A percentile compares a stretch with the other conserved stretches of the same genome.
Conservation (phyloP, 2,329 filamentous ascomycete genomes). For the Diaporthe eres region DNA sequence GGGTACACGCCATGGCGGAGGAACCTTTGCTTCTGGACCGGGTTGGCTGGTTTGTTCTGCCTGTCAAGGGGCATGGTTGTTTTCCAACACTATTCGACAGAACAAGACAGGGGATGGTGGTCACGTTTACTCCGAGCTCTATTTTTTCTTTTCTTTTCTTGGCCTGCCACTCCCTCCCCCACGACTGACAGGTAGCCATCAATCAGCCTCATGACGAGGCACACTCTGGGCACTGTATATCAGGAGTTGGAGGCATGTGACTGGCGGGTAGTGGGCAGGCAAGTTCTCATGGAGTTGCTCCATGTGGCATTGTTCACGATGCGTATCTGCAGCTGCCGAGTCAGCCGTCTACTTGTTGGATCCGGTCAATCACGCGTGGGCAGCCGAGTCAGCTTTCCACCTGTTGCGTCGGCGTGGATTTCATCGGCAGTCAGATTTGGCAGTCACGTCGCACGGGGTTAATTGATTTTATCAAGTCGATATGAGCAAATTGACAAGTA, state of each 20-base stretch:
- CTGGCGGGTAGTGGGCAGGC: neutral
- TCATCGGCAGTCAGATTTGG: constrained; percentile 25
- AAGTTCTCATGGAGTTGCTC: neutral
- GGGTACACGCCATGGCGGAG: neutral
- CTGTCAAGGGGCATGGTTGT: neutral
- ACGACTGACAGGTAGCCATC: neutral
- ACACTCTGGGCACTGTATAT: neutral
- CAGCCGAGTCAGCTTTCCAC: constrained; percentile 18
- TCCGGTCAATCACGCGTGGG: neutral
- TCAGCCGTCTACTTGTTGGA: neutral
- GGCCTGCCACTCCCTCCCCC: neutral
- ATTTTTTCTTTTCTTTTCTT: too few species aligned
- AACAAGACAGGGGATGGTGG: constrained; percentile 17
- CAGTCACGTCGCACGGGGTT: neutral
- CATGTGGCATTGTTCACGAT: constrained; percentile 15
- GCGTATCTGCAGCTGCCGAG: constrained; percentile 19
- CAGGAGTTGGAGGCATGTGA: neutral
- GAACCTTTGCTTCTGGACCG: neutral
- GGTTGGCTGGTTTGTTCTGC: neutral
- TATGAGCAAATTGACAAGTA: neutral
- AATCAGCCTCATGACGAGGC: constrained; percentile 12
- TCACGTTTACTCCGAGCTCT: neutral
- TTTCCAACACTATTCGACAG: neutral
- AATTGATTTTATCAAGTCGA: neutral
- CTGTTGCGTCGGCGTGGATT: neutral